Evolutionary conservation across 2,329 filamentous ascomycete species (phyloP).

Genomic region (Colletotrichum caudatum): DNA sequence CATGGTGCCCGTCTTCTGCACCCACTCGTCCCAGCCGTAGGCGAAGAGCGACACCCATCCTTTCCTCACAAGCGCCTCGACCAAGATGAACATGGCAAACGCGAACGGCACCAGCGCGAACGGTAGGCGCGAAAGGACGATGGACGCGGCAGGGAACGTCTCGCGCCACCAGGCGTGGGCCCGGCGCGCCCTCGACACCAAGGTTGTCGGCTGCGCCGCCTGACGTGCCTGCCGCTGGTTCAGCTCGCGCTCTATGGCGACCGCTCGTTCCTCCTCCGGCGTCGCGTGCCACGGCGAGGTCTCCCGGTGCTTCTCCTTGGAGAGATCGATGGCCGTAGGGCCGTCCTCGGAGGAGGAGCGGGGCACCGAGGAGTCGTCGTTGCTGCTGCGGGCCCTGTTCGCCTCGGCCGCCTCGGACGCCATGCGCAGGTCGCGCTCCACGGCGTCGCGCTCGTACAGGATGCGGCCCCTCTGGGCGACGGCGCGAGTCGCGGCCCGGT

Average conservation of each 20-base stretch:
- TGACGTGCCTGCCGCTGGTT: neutral
- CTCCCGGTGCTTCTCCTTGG: neutral
- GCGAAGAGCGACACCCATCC: slow-evolving; percentile 82
- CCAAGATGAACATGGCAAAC: slow-evolving; percentile 80
- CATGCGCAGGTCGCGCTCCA: neutral
- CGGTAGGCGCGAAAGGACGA: slow-evolving; percentile 74
- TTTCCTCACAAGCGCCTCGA: slow-evolving; percentile 78
- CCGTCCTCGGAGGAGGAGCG: neutral
- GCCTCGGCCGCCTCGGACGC: neutral
- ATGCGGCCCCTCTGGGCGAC: neutral
- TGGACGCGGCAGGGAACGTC: slow-evolving; percentile 77
- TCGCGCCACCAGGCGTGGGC: slow-evolving; percentile 71
- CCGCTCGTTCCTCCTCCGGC: neutral
- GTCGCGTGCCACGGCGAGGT: neutral
- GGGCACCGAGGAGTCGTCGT: neutral
- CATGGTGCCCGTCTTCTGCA: slow-evolving; percentile 74
- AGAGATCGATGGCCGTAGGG: neutral
- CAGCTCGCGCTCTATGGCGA: neutral
- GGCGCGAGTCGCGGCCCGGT: neutral
- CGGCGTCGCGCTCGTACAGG: neutral
- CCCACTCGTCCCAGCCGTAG: slow-evolving; percentile 80
- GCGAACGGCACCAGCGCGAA: slow-evolving; percentile 78
- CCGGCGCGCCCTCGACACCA: slow-evolving; percentile 60
- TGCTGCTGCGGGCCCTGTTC: neutral
- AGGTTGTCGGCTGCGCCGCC: slow-evolving; percentile 52